Evolutionary conservation across 176 grass and related monocot species (phyloP), one percentile per base, ranked within the genome.

Genomic region (Miscanthus lutarioriparius): DNA sequence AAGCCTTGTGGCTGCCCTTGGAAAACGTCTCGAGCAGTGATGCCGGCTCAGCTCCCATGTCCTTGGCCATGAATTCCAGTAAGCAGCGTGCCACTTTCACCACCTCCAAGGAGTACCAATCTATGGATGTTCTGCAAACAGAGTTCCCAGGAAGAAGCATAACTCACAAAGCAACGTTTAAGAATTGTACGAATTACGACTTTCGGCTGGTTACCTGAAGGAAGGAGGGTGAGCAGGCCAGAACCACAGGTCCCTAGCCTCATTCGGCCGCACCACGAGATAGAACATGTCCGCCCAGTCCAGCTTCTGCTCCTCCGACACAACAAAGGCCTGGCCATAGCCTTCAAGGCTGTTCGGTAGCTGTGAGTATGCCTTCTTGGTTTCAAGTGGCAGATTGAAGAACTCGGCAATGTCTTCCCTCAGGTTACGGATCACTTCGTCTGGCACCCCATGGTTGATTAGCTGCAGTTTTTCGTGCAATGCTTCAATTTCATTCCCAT

Each of bases 201-300:
- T 40, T 54, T 37, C 28, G 58, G 33, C 8, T 22, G 22, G 70
- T 67, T 36, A 72, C 72, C 61, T 85, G 74, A 77, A 85, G 10
- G 74, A 85, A 69, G 64, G 47, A 78, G 83, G 64, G 8, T 64
- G 74, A 28, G 54, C 64, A 65, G 88, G 91, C 91, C 81, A 90
- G 23, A 84, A 77, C 9, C 45, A 69, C 80, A 89, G 19, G 10
- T 82, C 53, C 79, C 91, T 86, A 14, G 36, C 13, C 8, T 89
- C 75, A 6, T n/a, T 11, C 1, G 91, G 91, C 25, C 65, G 53
- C 13, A 67, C 70, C 17, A 54, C 28, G 2, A 93, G 61, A 65
- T 33, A 82, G 22, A 87, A 54, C 80, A 86, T 59, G 74, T 88
- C 91, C 4, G 40, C 77, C 88, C 91, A 93, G 14, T 88, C 91